Conservation (phyloP, 2,329 filamentous ascomycete species). For the Pestalotiopsis fici region DNA sequence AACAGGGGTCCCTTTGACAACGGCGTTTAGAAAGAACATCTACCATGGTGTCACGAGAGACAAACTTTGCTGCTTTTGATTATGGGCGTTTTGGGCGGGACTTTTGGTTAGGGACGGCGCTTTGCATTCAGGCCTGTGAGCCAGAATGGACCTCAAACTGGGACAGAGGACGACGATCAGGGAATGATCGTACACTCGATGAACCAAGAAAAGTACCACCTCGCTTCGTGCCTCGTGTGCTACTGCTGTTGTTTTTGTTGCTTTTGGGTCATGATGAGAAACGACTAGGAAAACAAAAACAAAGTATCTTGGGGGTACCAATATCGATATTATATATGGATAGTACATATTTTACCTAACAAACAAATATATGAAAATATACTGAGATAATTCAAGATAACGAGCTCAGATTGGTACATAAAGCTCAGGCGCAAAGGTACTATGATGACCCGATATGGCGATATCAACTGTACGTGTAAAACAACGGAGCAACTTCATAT, state of each 20-base stretch:
- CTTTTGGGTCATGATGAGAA: neutral
- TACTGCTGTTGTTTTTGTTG: neutral
- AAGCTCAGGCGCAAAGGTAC: too few relatives aligned
- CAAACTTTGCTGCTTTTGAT: too few relatives aligned
- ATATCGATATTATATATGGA: neutral
- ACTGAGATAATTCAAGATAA: neutral
- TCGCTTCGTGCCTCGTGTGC: neutral
- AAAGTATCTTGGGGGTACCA: neutral
- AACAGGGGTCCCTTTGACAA: neutral
- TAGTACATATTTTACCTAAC: neutral
- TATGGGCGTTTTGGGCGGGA: too few relatives aligned
- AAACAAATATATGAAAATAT: neutral
- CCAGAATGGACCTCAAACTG: too few relatives aligned
- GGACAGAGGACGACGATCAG: neutral
- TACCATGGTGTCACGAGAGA: too few relatives aligned
- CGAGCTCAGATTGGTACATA: too few relatives aligned
- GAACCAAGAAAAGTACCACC: neutral
- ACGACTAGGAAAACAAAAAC: neutral
- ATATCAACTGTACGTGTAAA: too few relatives aligned
- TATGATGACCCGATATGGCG: too few relatives aligned
- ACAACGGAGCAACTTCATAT: too few relatives aligned
- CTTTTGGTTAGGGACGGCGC: too few relatives aligned
- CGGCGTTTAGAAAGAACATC: neutral
- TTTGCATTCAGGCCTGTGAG: too few relatives aligned
- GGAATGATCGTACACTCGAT: neutral